phyloP scores from a whole-genome alignment of 441 rosid genomes.

The Hura crepitans region DNA sequence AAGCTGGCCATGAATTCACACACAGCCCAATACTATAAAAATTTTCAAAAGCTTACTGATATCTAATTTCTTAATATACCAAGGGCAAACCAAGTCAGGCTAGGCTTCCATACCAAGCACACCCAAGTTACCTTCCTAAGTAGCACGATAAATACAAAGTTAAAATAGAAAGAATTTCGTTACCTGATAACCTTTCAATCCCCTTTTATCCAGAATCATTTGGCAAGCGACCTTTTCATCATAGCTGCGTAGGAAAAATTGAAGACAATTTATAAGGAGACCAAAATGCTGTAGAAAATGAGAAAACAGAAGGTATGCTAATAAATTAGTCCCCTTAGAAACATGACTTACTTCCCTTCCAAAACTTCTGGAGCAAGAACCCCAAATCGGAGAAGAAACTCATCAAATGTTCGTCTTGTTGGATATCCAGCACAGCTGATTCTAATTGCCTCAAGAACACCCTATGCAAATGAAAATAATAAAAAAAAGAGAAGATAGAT shows the following conservation, averaged over 20 bases:
- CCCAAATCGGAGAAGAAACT: conserved; percentile 84
- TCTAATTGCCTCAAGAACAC: conserved; percentile 98
- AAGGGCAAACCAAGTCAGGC: neutral
- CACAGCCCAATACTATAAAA: neutral
- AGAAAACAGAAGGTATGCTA: conserved; percentile 8
- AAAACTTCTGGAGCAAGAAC: conserved; percentile 66
- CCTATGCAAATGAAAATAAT: too few relatives aligned
- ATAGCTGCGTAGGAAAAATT: conserved; percentile 52
- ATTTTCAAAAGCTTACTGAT: neutral
- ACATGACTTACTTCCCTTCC: conserved; percentile 92
- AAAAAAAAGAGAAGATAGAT: too few relatives aligned
- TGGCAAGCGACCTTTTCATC: conserved; percentile 72
- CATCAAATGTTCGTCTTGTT: conserved; percentile 92
- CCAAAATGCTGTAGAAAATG: conserved; percentile 5
- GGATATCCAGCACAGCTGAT: conserved; percentile 99
- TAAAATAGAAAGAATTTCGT: too few relatives aligned
- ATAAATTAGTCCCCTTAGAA: too few relatives aligned
- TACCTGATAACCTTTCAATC: conserved; percentile 94
- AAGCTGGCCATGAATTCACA: neutral
- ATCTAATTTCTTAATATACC: conserved; percentile 4
- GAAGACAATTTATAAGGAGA: conserved; percentile 26
- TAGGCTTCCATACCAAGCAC: conserved; percentile 1
- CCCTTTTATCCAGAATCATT: conserved; percentile 78
- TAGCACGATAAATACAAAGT: too few relatives aligned
- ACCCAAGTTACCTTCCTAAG: neutral